These are phyloP conservation scores for Aphanomyces euteiches DNA, from an alignment of 352 stramenopile species.

Conservation along the genomic window DNA sequence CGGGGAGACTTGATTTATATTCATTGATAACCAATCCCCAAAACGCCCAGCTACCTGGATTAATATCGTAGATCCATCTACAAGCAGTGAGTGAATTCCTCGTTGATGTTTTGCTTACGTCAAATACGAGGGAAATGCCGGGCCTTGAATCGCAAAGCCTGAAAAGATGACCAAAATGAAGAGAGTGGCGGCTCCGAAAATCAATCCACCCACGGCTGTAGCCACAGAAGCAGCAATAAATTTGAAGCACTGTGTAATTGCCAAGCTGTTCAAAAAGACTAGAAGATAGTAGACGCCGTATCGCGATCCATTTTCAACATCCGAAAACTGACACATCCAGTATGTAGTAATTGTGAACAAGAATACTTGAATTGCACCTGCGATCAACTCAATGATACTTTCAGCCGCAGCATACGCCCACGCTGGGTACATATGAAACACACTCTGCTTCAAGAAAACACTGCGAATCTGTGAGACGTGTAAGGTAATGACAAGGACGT, in stretches of 20 bases:
- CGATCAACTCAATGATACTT: slow-evolving; percentile 12
- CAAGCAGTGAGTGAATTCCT: background rate
- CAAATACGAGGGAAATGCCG: slow-evolving; percentile 18
- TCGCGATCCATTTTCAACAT: background rate
- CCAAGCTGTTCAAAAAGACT: slow-evolving; percentile 23
- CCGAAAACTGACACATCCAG: slow-evolving; percentile 28
- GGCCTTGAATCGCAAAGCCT: slow-evolving; percentile 21
- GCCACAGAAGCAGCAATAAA: background rate
- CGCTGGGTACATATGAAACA: slow-evolving; percentile 25
- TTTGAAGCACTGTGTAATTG: slow-evolving; percentile 20
- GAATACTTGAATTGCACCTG: slow-evolving; percentile 11
- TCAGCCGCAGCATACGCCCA: slow-evolving; percentile 19
- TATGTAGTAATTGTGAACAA: slow-evolving; percentile 28
- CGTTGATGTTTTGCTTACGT: background rate
- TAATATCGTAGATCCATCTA: slow-evolving; percentile 25
- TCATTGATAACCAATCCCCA: slow-evolving; percentile 25
- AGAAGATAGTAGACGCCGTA: slow-evolving; percentile 27
- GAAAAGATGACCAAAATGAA: slow-evolving; percentile 27
- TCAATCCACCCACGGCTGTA: slow-evolving; percentile 6
- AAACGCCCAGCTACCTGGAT: slow-evolving; percentile 29
- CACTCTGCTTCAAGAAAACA: slow-evolving; percentile 25
- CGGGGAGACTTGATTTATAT: slow-evolving; percentile 12
- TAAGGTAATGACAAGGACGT: background rate
- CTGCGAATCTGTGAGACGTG: slow-evolving; percentile 1
- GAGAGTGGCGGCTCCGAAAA: slow-evolving; percentile 9